Percentiles rank a stretch among this genome's conserved stretches.
These are phyloP conservation scores for Gentiana macrophylla DNA, from an alignment of 257 asterid species.

Conservation along the genomic window DNA sequence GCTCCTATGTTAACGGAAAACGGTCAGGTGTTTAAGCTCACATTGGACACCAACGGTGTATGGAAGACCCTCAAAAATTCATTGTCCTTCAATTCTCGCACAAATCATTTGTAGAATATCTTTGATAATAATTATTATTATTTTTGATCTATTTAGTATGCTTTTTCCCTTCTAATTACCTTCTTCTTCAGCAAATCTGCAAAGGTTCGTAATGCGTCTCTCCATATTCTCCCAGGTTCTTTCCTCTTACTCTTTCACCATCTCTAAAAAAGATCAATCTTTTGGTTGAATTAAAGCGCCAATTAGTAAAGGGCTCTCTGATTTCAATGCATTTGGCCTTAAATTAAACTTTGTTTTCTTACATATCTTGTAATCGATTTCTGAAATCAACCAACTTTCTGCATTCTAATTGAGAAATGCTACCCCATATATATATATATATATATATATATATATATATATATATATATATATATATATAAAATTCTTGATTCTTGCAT, in stretches of 20 bases:
- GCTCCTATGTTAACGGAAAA: constrained; percentile 24
- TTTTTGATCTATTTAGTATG: too few relatives aligned
- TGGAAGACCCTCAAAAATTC: constrained; percentile 8
- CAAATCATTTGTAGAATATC: too few relatives aligned
- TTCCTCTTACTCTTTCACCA: constrained; percentile 1
- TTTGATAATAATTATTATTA: not conserved
- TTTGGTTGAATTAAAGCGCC: not conserved
- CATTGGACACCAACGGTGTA: constrained; percentile 15
- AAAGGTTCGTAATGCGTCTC: constrained; percentile 10
- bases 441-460: not conserved
- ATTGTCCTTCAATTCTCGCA: too few relatives aligned
- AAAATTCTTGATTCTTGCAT: not conserved
- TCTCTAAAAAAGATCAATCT: not conserved
- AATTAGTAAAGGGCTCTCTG: not conserved
- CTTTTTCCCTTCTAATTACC: not conserved
- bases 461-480: not conserved
- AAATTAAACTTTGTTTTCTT: not conserved
- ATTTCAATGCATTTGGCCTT: too few relatives aligned
- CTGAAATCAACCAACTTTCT: not conserved
- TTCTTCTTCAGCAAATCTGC: constrained; percentile 14
- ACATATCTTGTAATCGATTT: not conserved
- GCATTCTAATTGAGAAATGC: not conserved
- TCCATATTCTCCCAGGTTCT: constrained; percentile 26
- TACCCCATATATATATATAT: not conserved
- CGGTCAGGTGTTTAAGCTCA: constrained; percentile 14